A percentile compares a stretch with the other conserved stretches of the same genome.
These are phyloP conservation scores for Coemansia sp. DNA, from an alignment of 192 early-diverging fungal species.

Conservation along the genomic window DNA sequence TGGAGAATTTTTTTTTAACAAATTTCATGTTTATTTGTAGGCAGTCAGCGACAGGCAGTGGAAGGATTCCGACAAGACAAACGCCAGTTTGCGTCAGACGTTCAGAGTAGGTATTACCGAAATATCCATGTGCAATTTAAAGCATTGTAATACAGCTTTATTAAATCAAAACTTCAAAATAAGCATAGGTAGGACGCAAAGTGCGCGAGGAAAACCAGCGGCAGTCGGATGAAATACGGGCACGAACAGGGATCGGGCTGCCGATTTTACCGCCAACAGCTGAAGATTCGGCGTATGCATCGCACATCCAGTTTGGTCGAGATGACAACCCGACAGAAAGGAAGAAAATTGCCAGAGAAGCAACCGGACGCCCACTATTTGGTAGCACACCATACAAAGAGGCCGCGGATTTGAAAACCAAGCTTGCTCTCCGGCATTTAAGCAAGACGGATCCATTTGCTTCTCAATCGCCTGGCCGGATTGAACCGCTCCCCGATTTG, in stretches of 20 bases:
- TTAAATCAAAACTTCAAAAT: not conserved
- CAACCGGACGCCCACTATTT: conserved; percentile 8
- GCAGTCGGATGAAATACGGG: conserved; percentile 52
- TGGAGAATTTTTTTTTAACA: conserved; percentile 60
- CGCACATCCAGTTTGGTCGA: conserved; percentile 49
- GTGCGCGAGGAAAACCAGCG: conserved; percentile 46
- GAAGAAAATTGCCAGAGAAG: not conserved
- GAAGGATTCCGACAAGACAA: conserved; percentile 75
- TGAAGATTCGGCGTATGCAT: conserved; percentile 55
- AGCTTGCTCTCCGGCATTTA: conserved; percentile 6
- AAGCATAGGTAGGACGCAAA: conserved; percentile 58
- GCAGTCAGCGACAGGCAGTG: conserved; percentile 68
- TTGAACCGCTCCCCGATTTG: not conserved
- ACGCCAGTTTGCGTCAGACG: conserved; percentile 65
- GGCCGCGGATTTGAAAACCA: not conserved
- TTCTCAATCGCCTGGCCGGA: conserved; percentile 7
- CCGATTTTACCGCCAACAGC: conserved; percentile 55
- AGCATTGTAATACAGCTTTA: not conserved
- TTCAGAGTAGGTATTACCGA: conserved; percentile 55
- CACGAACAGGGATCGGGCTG: conserved; percentile 60
- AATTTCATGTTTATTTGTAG: conserved; percentile 42
- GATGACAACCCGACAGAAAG: not conserved
- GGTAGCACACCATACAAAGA: not conserved
- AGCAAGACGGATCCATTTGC: conserved; percentile 26
- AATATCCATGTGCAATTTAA: no score